Conservation (phyloP, 1,284 basidiomycete genomes). For the Mycocalia duriaeana region DNA sequence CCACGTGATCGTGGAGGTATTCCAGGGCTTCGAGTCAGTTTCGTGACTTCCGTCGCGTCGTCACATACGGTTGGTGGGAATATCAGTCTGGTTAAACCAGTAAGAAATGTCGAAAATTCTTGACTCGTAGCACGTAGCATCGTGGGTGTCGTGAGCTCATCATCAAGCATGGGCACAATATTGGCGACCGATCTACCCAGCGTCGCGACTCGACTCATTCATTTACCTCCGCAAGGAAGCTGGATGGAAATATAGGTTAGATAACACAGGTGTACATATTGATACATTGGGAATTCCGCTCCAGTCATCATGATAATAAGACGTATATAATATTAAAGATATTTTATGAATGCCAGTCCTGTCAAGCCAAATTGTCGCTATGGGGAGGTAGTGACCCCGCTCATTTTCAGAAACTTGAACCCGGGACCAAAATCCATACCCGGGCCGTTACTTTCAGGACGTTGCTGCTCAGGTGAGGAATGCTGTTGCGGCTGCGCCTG, state of each 20-base stretch:
- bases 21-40: too few relatives aligned
- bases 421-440: conserved; percentile 18
- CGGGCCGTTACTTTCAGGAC: conserved; percentile 11
- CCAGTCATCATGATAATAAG: neutral
- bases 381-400: conserved; percentile 31
- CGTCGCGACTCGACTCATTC: neutral
- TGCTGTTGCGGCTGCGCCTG: too few relatives aligned
- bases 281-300: neutral
- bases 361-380: conserved; percentile 17
- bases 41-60: too few relatives aligned
- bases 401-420: conserved; percentile 33
- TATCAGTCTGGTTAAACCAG: too few relatives aligned
- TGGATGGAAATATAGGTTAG: neutral
- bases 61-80: too few relatives aligned
- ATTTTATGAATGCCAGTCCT: neutral
- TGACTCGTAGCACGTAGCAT: too few relatives aligned
- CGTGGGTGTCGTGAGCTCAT: too few relatives aligned
- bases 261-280: neutral
- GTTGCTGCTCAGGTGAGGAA: conserved; percentile 10
- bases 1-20: conserved; percentile 7
- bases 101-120: too few relatives aligned
- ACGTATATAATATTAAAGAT: conserved; percentile 1
- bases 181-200: neutral
- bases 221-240: neutral
- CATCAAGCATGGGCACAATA: too few relatives aligned